phyloP scores from a whole-genome alignment of 257 asterid genomes.

The Ocimum tenuiflorum region DNA sequence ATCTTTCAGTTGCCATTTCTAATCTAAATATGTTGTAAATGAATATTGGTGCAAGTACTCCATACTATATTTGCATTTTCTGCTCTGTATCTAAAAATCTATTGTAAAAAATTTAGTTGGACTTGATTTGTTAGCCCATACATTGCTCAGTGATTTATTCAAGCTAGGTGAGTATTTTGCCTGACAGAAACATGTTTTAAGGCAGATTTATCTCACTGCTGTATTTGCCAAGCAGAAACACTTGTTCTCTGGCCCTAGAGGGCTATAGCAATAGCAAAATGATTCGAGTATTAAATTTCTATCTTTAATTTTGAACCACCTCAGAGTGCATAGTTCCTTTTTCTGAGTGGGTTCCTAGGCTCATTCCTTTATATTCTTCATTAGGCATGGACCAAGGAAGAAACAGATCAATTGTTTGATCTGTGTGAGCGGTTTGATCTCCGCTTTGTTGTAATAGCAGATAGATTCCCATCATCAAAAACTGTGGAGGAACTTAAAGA shows the following conservation, averaged over 20 bases:
- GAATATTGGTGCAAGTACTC: neutral
- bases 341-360: neutral
- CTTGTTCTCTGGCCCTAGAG: neutral
- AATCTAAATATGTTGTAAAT: neutral
- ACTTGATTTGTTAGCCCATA: neutral
- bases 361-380: conserved; percentile 16
- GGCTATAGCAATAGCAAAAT: neutral
- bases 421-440: conserved; percentile 89
- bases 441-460: conserved; percentile 79
- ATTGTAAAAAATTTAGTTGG: neutral
- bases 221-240: neutral
- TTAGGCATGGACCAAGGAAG: conserved; percentile 95
- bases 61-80: neutral
- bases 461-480: conserved; percentile 73
- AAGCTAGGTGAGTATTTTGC: neutral
- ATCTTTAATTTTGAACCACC: too few species aligned
- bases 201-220: too few species aligned
- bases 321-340: neutral
- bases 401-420: conserved; percentile 82
- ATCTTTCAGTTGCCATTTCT: neutral
- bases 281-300: neutral
- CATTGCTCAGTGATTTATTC: neutral
- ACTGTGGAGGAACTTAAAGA: conserved; percentile 87
- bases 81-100: neutral
- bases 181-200: too few species aligned